Conservation (phyloP, 2,329 filamentous ascomycete species). For the Fusarium luffae region DNA sequence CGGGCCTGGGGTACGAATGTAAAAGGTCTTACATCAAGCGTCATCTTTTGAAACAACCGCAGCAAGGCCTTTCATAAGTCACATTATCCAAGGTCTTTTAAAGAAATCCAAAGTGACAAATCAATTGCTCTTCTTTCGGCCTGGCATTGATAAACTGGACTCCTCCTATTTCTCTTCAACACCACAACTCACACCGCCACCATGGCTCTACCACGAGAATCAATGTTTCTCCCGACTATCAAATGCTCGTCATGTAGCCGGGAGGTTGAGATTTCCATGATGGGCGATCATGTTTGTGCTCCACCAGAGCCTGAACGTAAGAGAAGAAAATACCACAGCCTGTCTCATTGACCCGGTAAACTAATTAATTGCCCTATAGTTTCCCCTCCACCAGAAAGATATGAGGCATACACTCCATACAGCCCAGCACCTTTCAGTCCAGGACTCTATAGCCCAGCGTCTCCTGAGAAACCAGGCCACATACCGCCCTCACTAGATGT, state of each 20-base stretch:
- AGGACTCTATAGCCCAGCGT: slow-evolving; percentile 19
- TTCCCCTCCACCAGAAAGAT: slow-evolving; percentile 52
- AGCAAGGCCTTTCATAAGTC: slow-evolving; percentile 7
- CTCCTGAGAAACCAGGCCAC: slow-evolving; percentile 53
- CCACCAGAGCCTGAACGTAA: slow-evolving; percentile 62
- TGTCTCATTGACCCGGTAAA: slow-evolving; percentile 4
- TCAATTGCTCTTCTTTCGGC: slow-evolving; percentile 22
- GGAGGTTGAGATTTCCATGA: slow-evolving; percentile 83
- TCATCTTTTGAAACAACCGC: slow-evolving; percentile 28
- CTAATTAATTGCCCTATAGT: slow-evolving; percentile 43
- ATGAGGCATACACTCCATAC: slow-evolving; percentile 46
- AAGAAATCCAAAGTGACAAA: slow-evolving; percentile 2
- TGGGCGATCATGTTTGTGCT: slow-evolving; percentile 85
- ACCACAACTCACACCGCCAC: slow-evolving; percentile 36
- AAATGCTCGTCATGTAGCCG: slow-evolving; percentile 85
- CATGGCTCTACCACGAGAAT: slow-evolving; percentile 68
- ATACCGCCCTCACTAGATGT: slow-evolving; percentile 63
- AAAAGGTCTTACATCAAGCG: slow-evolving; percentile 30
- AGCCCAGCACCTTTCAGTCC: slow-evolving; percentile 26
- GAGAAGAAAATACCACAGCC: slow-evolving; percentile 34
- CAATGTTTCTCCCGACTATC: slow-evolving; percentile 81
- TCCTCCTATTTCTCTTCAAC: neutral
- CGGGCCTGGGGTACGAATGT: slow-evolving; percentile 46
- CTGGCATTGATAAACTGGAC: slow-evolving; percentile 2
- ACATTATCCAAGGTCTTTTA: slow-evolving; percentile 4